A percentile compares a stretch with the other conserved stretches of the same genome.
Evolutionary conservation across 108 stramenopile genomes (phyloP).

Genomic region (Stephanodiscus minutulus): DNA sequence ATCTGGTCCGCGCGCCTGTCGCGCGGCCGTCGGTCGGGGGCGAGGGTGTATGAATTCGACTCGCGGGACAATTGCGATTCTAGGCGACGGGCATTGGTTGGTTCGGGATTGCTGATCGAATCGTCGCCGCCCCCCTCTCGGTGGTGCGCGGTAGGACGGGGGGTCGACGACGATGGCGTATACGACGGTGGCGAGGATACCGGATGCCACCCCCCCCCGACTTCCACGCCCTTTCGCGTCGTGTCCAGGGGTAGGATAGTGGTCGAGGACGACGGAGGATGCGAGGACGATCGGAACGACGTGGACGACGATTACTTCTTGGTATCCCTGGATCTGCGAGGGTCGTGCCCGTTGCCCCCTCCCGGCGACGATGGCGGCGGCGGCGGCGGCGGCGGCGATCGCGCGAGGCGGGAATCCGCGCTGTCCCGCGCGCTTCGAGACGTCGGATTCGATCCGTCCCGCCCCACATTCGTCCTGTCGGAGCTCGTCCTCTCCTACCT

Average conservation of each 20-base stretch:
- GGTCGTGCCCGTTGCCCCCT: slow-evolving; percentile 15
- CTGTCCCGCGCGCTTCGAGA: slow-evolving; percentile 20
- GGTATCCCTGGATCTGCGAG: slow-evolving; percentile 55
- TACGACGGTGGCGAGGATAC: too few species aligned
- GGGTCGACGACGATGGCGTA: background rate
- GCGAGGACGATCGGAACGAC: background rate
- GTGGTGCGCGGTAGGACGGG: background rate
- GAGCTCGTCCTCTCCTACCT: slow-evolving; percentile 81
- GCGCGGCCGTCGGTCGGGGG: slow-evolving; percentile 10
- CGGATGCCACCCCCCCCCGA: too few species aligned
- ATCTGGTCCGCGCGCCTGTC: slow-evolving; percentile 55
- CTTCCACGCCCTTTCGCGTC: background rate
- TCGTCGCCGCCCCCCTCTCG: background rate
- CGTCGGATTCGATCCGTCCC: slow-evolving; percentile 29
- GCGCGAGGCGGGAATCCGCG: slow-evolving; percentile 17
- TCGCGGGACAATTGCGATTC: slow-evolving; percentile 33
- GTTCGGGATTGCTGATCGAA: slow-evolving; percentile 23
- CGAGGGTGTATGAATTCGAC: slow-evolving; percentile 45
- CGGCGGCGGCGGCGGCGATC: background rate
- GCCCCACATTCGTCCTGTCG: slow-evolving; percentile 66
- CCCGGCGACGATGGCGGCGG: background rate
- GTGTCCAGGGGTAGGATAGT: background rate
- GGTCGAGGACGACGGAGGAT: background rate
- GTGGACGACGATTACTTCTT: slow-evolving; percentile 37
- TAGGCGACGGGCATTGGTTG: slow-evolving; percentile 25